These are phyloP conservation scores for Phytophthora vignae DNA, from an alignment of 352 stramenopile species.

Conservation along the genomic window DNA sequence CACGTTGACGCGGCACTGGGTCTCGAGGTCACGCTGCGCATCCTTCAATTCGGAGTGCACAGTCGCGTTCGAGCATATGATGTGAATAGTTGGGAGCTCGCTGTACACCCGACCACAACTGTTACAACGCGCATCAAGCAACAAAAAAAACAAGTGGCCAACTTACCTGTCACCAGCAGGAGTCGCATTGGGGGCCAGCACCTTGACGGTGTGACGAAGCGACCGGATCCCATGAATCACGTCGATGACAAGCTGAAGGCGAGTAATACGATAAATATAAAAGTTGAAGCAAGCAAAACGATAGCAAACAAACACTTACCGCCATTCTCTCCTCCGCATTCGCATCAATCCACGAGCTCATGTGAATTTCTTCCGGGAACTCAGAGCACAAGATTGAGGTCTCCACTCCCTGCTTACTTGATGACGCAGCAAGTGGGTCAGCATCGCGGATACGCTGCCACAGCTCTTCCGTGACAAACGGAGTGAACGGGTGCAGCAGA, in stretches of 20 bases:
- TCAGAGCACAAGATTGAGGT: slow-evolving; percentile 70
- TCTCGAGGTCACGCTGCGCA: slow-evolving; percentile 53
- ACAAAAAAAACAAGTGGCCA: neutral
- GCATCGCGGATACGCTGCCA: slow-evolving; percentile 89
- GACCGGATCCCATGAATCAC: slow-evolving; percentile 95
- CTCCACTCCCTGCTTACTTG: slow-evolving; percentile 30
- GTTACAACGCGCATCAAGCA: neutral
- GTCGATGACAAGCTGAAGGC: slow-evolving; percentile 72
- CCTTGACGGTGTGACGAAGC: slow-evolving; percentile 85
- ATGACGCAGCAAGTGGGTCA: slow-evolving; percentile 43
- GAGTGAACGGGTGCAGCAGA: slow-evolving; percentile 98
- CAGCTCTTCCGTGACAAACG: slow-evolving; percentile 99
- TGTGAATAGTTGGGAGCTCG: slow-evolving; percentile 32
- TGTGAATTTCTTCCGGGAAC: slow-evolving; percentile 89
- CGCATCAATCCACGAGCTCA: slow-evolving; percentile 80
- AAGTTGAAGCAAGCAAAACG: neutral
- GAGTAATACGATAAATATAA: neutral
- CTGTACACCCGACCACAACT: slow-evolving; percentile 11
- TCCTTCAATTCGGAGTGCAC: slow-evolving; percentile 45
- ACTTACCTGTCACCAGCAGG: slow-evolving; percentile 36
- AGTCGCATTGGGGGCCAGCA: slow-evolving; percentile 58
- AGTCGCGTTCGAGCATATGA: slow-evolving; percentile 44
- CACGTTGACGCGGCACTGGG: slow-evolving; percentile 50
- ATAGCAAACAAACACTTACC: slow-evolving; percentile 35
- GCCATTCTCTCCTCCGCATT: slow-evolving; percentile 91